Conservation (phyloP, 2,329 filamentous ascomycete species). For the Fusarium tricinctum region DNA sequence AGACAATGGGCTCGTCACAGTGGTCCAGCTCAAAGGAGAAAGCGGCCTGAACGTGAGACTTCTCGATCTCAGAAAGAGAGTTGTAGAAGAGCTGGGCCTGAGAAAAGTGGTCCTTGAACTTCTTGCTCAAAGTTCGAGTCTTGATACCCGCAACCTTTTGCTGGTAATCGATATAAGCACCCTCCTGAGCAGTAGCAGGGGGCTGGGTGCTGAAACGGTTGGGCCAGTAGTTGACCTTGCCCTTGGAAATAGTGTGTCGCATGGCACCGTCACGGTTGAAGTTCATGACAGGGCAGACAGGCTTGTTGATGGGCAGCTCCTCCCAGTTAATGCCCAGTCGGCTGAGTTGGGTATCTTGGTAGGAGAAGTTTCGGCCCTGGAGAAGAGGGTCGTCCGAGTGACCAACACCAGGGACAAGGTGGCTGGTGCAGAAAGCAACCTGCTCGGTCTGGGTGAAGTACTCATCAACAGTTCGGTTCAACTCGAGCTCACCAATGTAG, state of each 20-base stretch:
- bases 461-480: slow-evolving; percentile 85
- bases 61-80: slow-evolving; percentile 76
- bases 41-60: slow-evolving; percentile 78
- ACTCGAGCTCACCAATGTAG: slow-evolving; percentile 83
- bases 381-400: slow-evolving; percentile 81
- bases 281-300: slow-evolving; percentile 81
- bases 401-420: slow-evolving; percentile 83
- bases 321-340: slow-evolving; percentile 82
- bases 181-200: slow-evolving; percentile 72
- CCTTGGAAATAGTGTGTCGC: slow-evolving; percentile 77
- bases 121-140: slow-evolving; percentile 74
- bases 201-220: slow-evolving; percentile 73
- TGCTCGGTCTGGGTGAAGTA: slow-evolving; percentile 89
- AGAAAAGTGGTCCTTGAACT: slow-evolving; percentile 82
- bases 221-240: slow-evolving; percentile 77
- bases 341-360: slow-evolving; percentile 77
- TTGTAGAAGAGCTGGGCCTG: slow-evolving; percentile 90
- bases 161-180: slow-evolving; percentile 76
- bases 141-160: slow-evolving; percentile 78
- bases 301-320: slow-evolving; percentile 82
- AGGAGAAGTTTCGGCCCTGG: slow-evolving; percentile 79
- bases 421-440: slow-evolving; percentile 83
- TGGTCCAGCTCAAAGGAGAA: slow-evolving; percentile 84
- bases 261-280: slow-evolving; percentile 81
- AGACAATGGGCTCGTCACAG: slow-evolving; percentile 83